Evolutionary conservation across 2,329 filamentous ascomycete genomes (phyloP), one percentile per base, ranked within the genome.

Genomic region (Graphilbum sp.): DNA sequence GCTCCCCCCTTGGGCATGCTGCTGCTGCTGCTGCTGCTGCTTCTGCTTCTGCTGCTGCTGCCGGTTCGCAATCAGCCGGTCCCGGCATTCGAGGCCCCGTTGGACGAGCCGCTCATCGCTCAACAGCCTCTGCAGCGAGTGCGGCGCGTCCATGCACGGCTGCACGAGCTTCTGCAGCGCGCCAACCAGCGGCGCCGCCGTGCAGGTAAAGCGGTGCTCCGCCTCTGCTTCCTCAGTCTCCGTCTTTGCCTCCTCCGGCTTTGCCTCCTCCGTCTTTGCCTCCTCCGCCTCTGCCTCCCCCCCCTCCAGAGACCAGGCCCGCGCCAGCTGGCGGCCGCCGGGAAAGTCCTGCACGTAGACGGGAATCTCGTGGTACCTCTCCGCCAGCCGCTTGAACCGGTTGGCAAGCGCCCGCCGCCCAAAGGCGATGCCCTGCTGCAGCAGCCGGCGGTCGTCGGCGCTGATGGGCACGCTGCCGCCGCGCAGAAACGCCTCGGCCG

Each of bases 301-400:
- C n/a, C 49, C 54, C 43, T 74, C 64, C 23, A 94, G 66, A 1
- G 81, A 74, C 79, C 86, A 94, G 4, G 68, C 63, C 15, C 61
- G 54, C 2, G 37, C 37, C 27, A 23, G 30, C 4, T 69, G 68
- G 3, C 68, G 66, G 1, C 67, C 63, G 11, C 63, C 61, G 0
- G 84, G 79, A 50, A 88, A 85, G 16, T 71, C 58, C 3, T 71
- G 52, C 3, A 94, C 58, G 41, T 76, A 80, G 11, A 93, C 55
- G 0, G 85, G 85, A 41, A 95, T 67, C 51, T 94, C 83, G 47
- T 88, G 82, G 18, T 74, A 75, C 20, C 62, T 57, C 41, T 78
- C 80, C 48, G 85, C 75, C 0, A 74, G 63, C 19, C 62, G 62
- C 64, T 84, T 87, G 21, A 79, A 66, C 7, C 56, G 48, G 42